Conservation (phyloP, 345 rosid species). For the Bruguiera sexangula region DNA sequence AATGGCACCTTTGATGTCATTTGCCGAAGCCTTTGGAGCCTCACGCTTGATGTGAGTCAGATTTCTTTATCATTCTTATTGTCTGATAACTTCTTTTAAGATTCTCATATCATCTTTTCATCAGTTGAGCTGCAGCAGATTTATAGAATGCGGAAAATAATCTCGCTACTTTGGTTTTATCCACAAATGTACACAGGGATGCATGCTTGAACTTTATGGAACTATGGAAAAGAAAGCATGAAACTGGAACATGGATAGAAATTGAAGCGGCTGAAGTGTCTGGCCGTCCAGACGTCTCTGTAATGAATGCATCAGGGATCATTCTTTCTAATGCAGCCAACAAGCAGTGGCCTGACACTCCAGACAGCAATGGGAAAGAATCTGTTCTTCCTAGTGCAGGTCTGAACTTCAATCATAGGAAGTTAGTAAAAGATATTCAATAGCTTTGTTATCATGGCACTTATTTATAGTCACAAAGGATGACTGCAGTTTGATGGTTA, state of each 20-base stretch:
- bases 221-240: constrained; percentile 93
- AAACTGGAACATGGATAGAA: constrained; percentile 90
- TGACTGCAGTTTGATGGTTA: too few species aligned
- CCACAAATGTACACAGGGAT: constrained; percentile 55
- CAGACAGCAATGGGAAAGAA: constrained; percentile 52
- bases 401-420: constrained; percentile 19
- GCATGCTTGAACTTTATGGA: constrained; percentile 75
- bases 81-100: not conserved
- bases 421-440: not conserved
- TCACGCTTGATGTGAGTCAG: constrained; percentile 64
- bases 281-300: constrained; percentile 51
- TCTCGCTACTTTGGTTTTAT: constrained; percentile 12
- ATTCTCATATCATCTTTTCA: not conserved
- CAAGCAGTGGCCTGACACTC: constrained; percentile 50
- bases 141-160: constrained; percentile 6
- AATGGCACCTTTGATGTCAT: constrained; percentile 67
- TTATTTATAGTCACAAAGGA: not conserved
- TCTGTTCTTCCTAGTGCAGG: constrained; percentile 31
- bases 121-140: constrained; percentile 6
- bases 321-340: constrained; percentile 49
- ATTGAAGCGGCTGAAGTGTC: constrained; percentile 72
- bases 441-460: not conserved
- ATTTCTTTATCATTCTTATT: not conserved
- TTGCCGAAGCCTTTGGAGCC: constrained; percentile 88
- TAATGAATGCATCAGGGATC: constrained; percentile 61